A percentile compares a stretch with the other conserved stretches of the same genome.
Evolutionary conservation across 2,329 filamentous ascomycete species (phyloP).

Genomic region (Sporothrix sp.): DNA sequence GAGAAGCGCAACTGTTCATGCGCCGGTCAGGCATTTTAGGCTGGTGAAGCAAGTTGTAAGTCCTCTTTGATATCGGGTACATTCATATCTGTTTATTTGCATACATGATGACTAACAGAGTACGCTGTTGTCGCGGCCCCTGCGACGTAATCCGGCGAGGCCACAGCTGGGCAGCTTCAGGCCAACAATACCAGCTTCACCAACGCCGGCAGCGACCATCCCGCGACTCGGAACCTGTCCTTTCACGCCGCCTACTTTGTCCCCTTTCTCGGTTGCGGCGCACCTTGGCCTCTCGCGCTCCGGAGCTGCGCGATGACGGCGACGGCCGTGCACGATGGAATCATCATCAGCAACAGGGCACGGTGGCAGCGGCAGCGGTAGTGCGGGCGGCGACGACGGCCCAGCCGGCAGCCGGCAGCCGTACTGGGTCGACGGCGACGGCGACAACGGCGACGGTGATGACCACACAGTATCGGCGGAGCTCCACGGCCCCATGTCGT

Average conservation of each 20-base stretch:
- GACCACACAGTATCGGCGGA: constrained; percentile 34
- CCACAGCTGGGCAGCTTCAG: background rate
- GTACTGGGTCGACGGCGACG: background rate
- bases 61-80: too few relatives aligned
- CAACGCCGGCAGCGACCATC: too few relatives aligned
- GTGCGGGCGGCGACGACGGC: constrained; percentile 26
- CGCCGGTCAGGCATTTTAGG: too few relatives aligned
- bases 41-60: constrained; percentile 1
- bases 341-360: constrained; percentile 8
- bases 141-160: background rate
- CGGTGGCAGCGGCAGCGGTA: constrained; percentile 11
- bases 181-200: background rate
- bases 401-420: constrained; percentile 20
- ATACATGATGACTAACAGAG: background rate
- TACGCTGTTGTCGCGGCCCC: background rate
- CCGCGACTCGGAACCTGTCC: too few relatives aligned
- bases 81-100: background rate
- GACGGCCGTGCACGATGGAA: constrained; percentile 12
- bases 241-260: background rate
- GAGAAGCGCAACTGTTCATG: too few relatives aligned
- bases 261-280: background rate
- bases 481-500: constrained; percentile 41
- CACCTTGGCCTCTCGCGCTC: background rate
- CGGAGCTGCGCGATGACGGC: constrained; percentile 11
- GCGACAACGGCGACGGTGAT: constrained; percentile 22